Evolutionary conservation across 345 rosid genomes (phyloP), one percentile per base, ranked within the genome.

Genomic region (Dipteronia sinensis): DNA sequence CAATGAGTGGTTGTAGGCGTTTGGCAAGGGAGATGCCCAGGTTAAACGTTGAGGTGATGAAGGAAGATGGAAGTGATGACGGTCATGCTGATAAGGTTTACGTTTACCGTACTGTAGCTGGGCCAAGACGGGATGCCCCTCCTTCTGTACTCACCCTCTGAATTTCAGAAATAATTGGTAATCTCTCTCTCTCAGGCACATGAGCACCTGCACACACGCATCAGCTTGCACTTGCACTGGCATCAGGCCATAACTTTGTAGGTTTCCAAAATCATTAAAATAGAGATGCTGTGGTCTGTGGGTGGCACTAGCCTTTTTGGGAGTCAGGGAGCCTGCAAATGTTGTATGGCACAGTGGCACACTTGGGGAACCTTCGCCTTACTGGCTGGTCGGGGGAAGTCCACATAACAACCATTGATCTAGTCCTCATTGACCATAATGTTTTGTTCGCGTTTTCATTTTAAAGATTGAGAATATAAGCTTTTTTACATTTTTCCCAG

Each of bases 41-140:
- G 81, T 79, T 90, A 84, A 90, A 90, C 29, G 94, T 90, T 29
- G 94, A 90, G 83, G 92, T 90, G 27, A 90, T 90, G 89, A 85
- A 87, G 80, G 94, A 88, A 49, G 89, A 89, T 42, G 90, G 88
- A 61, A 89, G 90, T 42, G 86, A 85, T 68, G 90, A 85, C 46
- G 58, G 81, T 67, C 87, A 82, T 55, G 88, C 87, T 34, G 87
- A 87, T 76, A 88, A 87, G 80, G 92, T 90, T 16, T 90, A 89
- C 47, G 84, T 89, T 44, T 90, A 90, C 72, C 91, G 94, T 7
- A 82, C 94, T 20, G 86, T 90, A 82, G 92, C 90, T 6, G 94
- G 94, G 73, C 91, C 92, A 19, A 81, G 94, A 79, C 85, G 85
- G 79, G 94, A 90, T 77, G 90, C 94, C 65, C 94, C 94, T 3